Evolutionary conservation across 805 yeast species (phyloP).

Genomic region (Metschnikowia borealis): DNA sequence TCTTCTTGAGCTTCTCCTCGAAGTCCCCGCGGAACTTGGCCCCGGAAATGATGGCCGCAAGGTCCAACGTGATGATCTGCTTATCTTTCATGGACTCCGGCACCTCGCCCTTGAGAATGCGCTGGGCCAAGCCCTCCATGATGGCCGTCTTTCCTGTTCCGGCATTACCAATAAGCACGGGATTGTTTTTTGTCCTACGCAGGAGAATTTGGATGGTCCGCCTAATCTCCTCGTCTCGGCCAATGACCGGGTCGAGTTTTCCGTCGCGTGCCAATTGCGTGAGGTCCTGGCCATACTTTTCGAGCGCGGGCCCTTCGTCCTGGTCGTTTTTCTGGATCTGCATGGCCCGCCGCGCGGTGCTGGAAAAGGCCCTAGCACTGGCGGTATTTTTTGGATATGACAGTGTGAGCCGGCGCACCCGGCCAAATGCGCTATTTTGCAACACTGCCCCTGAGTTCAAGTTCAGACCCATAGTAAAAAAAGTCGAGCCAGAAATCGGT

Average conservation of each 20-base stretch:
- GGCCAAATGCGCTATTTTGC: too few species aligned
- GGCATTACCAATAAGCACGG: constrained; percentile 91
- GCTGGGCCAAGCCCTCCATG: constrained; percentile 94
- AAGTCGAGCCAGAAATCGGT: too few species aligned
- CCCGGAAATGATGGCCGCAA: constrained; percentile 88
- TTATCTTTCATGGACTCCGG: constrained; percentile 92
- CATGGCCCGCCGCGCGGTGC: constrained; percentile 18
- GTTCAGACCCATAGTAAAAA: too few species aligned
- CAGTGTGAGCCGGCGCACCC: too few species aligned
- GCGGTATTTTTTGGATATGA: neutral
- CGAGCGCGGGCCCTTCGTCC: constrained; percentile 67
- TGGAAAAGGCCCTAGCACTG: constrained; percentile 17
- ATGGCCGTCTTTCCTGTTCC: constrained; percentile 98
- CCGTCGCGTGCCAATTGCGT: constrained; percentile 87
- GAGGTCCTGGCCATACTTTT: constrained; percentile 79
- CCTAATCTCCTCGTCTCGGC: constrained; percentile 91
- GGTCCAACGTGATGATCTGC: constrained; percentile 75
- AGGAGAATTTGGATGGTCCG: constrained; percentile 90
- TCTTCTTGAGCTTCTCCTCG: constrained; percentile 81
- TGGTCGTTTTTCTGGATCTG: constrained; percentile 40
- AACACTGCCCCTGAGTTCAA: too few species aligned
- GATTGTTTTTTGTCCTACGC: constrained; percentile 91
- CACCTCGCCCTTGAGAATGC: constrained; percentile 87
- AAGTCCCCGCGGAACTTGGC: constrained; percentile 96
- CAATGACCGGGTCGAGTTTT: constrained; percentile 93